Percentiles rank a stretch among this genome's conserved stretches.
Evolutionary conservation across 148 eudicot species (phyloP).

Genomic region (Drosera capensis): DNA sequence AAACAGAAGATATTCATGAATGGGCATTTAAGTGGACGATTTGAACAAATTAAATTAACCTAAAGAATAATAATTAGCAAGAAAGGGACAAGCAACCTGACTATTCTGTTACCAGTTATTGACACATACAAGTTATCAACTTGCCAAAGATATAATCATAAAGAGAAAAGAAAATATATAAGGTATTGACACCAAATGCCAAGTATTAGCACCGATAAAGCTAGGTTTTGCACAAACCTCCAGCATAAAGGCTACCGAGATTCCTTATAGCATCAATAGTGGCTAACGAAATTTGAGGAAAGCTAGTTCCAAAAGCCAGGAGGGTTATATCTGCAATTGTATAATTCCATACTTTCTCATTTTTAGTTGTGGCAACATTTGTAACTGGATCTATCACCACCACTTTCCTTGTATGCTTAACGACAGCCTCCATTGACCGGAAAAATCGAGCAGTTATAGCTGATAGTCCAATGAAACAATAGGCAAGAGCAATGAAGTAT

Average conservation of each 20-base stretch:
- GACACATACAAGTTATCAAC: neutral
- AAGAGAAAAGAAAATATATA: neutral
- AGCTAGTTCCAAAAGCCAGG: constrained; percentile 89
- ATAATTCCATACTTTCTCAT: constrained; percentile 81
- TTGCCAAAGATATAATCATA: neutral
- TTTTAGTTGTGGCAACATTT: constrained; percentile 24
- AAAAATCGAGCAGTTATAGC: constrained; percentile 81
- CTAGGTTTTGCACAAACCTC: constrained; percentile 41
- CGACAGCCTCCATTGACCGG: constrained; percentile 82
- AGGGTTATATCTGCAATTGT: constrained; percentile 77
- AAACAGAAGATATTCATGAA: no score
- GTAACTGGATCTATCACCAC: constrained; percentile 53
- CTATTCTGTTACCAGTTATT: neutral
- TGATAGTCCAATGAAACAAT: constrained; percentile 78
- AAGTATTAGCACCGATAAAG: no score
- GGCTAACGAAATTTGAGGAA: constrained; percentile 86
- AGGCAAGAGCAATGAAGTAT: constrained; percentile 51
- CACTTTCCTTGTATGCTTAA: constrained; percentile 60
- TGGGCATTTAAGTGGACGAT: no score
- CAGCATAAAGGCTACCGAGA: constrained; percentile 67
- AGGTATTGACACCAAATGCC: no score
- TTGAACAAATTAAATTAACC: neutral
- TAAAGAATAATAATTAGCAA: neutral
- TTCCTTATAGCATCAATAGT: constrained; percentile 76
- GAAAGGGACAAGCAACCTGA: neutral